Evolutionary conservation across 2,329 filamentous ascomycete species (phyloP).

Genomic region (Sporothrix phasma): DNA sequence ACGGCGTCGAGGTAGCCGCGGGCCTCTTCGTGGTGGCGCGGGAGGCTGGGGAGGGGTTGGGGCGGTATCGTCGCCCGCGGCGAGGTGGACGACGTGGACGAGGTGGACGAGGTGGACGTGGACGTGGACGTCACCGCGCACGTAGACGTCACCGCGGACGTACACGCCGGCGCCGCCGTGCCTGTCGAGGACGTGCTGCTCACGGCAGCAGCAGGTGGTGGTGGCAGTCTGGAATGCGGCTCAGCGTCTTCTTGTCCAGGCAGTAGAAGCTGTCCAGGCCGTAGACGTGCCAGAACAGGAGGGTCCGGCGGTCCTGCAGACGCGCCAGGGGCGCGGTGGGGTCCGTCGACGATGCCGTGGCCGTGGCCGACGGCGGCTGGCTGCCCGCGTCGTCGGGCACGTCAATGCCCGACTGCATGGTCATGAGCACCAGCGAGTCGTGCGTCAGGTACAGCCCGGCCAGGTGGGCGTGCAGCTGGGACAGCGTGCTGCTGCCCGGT

Average conservation of each 20-base stretch:
- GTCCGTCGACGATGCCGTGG: not conserved
- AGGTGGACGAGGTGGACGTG: not conserved
- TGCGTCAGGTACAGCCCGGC: conserved; percentile 20
- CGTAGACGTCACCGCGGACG: too few relatives aligned
- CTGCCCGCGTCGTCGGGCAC: not conserved
- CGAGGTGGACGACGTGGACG: too few relatives aligned
- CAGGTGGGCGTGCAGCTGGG: conserved; percentile 13
- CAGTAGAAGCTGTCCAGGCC: conserved; percentile 20
- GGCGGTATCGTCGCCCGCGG: too few relatives aligned
- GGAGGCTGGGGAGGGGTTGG: not conserved
- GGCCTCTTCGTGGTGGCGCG: not conserved
- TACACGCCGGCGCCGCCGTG: not conserved
- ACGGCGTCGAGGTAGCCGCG: conserved; percentile 20
- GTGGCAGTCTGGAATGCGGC: conserved; percentile 17
- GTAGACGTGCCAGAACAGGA: conserved; percentile 21
- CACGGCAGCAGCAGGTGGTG: not conserved
- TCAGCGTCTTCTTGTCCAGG: conserved; percentile 19
- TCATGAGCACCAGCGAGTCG: conserved; percentile 23
- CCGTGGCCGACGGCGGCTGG: not conserved
- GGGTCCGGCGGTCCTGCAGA: conserved; percentile 15
- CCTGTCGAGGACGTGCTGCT: not conserved
- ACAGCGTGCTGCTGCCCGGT: not conserved
- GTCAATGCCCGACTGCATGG: conserved; percentile 15
- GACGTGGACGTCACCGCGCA: not conserved
- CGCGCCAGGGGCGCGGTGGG: conserved; percentile 4